Evolutionary conservation across 768 basidiomycete species (phyloP).

Genomic region (Kondoa malvinella): DNA sequence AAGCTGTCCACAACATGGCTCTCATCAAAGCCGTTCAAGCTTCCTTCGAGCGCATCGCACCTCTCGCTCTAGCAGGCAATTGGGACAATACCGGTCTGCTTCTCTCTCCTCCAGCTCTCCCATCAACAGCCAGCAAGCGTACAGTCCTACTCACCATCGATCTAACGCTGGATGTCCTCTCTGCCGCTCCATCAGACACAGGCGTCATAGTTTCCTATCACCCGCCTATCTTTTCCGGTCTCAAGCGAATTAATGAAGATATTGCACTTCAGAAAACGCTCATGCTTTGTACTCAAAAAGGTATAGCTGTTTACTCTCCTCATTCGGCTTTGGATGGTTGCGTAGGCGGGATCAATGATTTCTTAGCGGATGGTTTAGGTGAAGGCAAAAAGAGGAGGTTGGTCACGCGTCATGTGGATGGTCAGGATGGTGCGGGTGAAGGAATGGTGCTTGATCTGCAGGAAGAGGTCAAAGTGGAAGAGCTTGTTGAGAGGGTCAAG

Average conservation of each 20-base stretch:
- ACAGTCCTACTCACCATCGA: constrained; percentile 33
- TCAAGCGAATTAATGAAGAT: constrained; percentile 56
- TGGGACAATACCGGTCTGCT: constrained; percentile 10
- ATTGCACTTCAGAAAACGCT: constrained; percentile 65
- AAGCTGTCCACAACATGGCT: no score
- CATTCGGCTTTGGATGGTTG: constrained; percentile 75
- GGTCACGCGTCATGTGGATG: not conserved
- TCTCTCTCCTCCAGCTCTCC: not conserved
- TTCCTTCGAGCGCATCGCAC: not conserved
- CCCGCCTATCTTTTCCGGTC: constrained; percentile 59
- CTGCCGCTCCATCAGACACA: constrained; percentile 20
- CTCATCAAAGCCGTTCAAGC: constrained; percentile 2
- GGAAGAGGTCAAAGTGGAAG: constrained; percentile 44
- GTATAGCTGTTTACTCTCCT: constrained; percentile 72
- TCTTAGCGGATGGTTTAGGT: constrained; percentile 45
- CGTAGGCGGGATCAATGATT: constrained; percentile 75
- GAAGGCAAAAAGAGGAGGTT: constrained; percentile 7
- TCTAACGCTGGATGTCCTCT: constrained; percentile 31
- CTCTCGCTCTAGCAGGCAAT: not conserved
- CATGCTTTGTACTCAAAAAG: constrained; percentile 58
- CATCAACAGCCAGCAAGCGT: not conserved
- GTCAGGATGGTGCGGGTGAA: constrained; percentile 6
- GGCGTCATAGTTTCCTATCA: constrained; percentile 40
- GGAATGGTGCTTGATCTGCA: constrained; percentile 8
- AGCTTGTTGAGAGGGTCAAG: constrained; percentile 53